Percentiles rank a stretch among this genome's conserved stretches.
Evolutionary conservation across 73 alveolate genomes (phyloP).

Genomic region (Tetrahymena thermophila): DNA sequence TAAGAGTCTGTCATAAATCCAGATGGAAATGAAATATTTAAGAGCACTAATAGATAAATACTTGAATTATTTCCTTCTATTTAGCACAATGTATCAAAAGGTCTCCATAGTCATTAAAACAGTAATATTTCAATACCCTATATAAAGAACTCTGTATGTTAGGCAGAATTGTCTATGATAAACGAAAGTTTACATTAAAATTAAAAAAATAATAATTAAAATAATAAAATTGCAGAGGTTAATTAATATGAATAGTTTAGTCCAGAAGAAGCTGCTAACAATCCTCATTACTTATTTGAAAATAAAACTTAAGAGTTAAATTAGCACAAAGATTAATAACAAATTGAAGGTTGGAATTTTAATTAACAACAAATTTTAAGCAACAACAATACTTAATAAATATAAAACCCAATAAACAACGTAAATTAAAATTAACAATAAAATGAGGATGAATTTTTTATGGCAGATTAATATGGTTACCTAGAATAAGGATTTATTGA

Average conservation of each 20-base stretch:
- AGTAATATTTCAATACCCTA: background rate
- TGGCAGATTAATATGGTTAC: background rate
- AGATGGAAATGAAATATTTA: background rate
- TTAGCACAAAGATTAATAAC: background rate
- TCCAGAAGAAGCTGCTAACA: background rate
- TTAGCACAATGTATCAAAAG: background rate
- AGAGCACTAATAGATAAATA: background rate
- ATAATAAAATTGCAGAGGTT: background rate
- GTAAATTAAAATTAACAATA: background rate
- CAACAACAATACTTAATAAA: background rate
- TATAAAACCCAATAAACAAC: background rate
- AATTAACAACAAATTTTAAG: background rate
- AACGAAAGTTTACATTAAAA: background rate
- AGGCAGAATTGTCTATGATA: background rate
- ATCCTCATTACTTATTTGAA: background rate
- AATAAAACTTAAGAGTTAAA: background rate
- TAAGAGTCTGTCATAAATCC: background rate
- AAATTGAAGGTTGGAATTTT: background rate
- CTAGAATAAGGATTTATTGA: background rate
- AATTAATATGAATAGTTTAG: background rate
- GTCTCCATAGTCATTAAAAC: background rate
- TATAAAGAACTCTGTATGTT: background rate
- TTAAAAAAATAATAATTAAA: background rate
- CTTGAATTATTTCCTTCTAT: background rate
- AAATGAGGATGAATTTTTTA: background rate